Evolutionary conservation across 495 filamentous ascomycete genomes (phyloP).

Genomic region (Bacidia rubella): DNA sequence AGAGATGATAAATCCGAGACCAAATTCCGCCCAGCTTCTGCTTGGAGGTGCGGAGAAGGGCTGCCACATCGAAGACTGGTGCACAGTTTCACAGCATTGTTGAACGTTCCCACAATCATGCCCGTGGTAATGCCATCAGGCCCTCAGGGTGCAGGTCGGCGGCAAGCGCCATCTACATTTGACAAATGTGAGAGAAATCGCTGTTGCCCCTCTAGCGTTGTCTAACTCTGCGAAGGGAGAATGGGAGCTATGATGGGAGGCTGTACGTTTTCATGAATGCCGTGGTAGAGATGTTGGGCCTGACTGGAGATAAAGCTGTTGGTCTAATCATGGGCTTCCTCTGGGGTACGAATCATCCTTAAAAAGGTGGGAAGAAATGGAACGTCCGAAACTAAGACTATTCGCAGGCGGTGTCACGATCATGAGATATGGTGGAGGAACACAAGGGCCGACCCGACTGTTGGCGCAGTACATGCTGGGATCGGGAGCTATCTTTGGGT

Average conservation of each 20-base stretch:
- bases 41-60: neutral
- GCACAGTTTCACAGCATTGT: too few relatives aligned
- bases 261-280: constrained; percentile 49
- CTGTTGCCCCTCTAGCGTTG: constrained; percentile 1
- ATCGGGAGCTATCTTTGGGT: constrained; percentile 97
- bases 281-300: neutral
- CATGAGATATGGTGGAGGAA: constrained; percentile 82
- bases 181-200: constrained; percentile 66
- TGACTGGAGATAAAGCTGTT: constrained; percentile 48
- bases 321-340: constrained; percentile 96
- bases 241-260: constrained; percentile 98
- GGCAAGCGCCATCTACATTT: constrained; percentile 61
- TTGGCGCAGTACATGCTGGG: constrained; percentile 94
- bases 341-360: constrained; percentile 48
- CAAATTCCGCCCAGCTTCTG: neutral
- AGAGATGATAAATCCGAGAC: constrained; percentile 7
- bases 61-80: too few relatives aligned
- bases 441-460: constrained; percentile 84
- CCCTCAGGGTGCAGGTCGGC: constrained; percentile 23
- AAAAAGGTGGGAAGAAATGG: neutral
- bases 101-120: constrained; percentile 32
- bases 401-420: constrained; percentile 75
- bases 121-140: constrained; percentile 45
- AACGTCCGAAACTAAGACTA: neutral
- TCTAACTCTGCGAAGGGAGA: constrained; percentile 47